Percentiles rank a stretch among this genome's conserved stretches.
phyloP scores from a whole-genome alignment of 208 protist genomes.

The Trypanosoma boissoni region DNA sequence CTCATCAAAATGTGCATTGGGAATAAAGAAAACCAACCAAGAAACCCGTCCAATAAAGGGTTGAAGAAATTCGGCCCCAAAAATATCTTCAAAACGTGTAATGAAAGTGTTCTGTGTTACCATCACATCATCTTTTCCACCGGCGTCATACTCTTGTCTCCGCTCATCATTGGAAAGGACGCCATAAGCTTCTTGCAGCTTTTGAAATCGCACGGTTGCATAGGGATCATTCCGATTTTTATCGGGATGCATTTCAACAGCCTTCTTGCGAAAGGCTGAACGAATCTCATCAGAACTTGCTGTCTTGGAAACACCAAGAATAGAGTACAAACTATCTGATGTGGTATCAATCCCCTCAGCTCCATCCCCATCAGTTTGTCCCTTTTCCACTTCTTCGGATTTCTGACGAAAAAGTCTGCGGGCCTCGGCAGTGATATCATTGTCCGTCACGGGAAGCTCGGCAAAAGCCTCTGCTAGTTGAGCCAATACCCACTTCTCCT shows the following conservation, averaged over 20 bases:
- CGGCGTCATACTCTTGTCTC: slow-evolving; percentile 53
- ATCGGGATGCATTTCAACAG: slow-evolving; percentile 68
- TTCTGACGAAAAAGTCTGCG: slow-evolving; percentile 11
- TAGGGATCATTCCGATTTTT: slow-evolving; percentile 53
- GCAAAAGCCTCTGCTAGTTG: slow-evolving; percentile 31
- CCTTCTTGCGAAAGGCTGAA: slow-evolving; percentile 51
- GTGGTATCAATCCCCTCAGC: neutral
- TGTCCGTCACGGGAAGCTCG: slow-evolving; percentile 35
- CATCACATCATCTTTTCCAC: slow-evolving; percentile 22
- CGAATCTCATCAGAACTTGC: slow-evolving; percentile 49
- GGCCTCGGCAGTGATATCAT: slow-evolving; percentile 40
- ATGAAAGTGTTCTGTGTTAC: neutral
- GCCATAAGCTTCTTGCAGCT: slow-evolving; percentile 62
- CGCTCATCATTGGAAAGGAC: slow-evolving; percentile 50
- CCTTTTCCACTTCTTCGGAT: neutral
- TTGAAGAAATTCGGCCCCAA: slow-evolving; percentile 42
- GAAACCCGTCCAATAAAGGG: slow-evolving; percentile 37
- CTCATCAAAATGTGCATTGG: slow-evolving; percentile 27
- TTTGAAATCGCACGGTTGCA: slow-evolving; percentile 48
- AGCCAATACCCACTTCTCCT: slow-evolving; percentile 43
- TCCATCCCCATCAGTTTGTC: neutral
- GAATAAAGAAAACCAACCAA: slow-evolving; percentile 14
- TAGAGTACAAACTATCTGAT: slow-evolving; percentile 40
- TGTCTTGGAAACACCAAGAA: slow-evolving; percentile 42
- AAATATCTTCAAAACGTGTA: slow-evolving; percentile 38